Evolutionary conservation across 2,329 filamentous ascomycete genomes (phyloP).

Genomic region (Metarhizium brunneum): DNA sequence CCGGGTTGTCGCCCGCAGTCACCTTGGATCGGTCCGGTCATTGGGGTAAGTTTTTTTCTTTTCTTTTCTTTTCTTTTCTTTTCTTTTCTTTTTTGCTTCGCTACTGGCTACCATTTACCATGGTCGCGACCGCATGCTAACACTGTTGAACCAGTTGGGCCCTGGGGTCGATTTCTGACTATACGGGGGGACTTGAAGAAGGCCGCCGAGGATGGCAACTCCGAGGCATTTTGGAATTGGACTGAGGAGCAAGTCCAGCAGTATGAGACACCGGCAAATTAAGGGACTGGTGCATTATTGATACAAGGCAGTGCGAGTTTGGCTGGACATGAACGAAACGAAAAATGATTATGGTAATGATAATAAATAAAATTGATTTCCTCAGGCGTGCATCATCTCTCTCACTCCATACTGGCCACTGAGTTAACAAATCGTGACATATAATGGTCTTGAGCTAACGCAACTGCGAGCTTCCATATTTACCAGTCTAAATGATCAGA

Average conservation of each 20-base stretch:
- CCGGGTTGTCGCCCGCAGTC: slow-evolving; percentile 32
- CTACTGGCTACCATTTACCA: too few species aligned
- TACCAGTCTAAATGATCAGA: too few species aligned
- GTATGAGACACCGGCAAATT: slow-evolving; percentile 6
- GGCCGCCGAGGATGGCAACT: slow-evolving; percentile 21
- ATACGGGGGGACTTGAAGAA: slow-evolving; percentile 23
- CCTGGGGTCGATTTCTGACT: slow-evolving; percentile 25
- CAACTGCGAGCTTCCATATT: too few species aligned
- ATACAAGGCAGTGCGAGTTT: too few species aligned
- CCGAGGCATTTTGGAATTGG: slow-evolving; percentile 32
- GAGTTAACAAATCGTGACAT: too few species aligned
- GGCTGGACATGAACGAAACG: background rate
- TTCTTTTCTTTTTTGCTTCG: background rate
- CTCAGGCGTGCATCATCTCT: too few species aligned
- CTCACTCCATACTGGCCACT: too few species aligned
- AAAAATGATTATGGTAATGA: too few species aligned
- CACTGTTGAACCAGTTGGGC: slow-evolving; percentile 13
- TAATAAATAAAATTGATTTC: too few species aligned
- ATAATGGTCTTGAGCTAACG: too few species aligned
- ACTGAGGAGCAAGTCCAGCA: slow-evolving; percentile 26
- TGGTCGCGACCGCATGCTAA: background rate
- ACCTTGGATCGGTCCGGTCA: slow-evolving; percentile 25
- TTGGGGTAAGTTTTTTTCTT: slow-evolving; percentile 15
- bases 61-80: too few species aligned
- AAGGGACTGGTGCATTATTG: background rate